phyloP scores from a whole-genome alignment of 2,329 filamentous ascomycete genomes.

The Fusarium oligoseptatum region DNA sequence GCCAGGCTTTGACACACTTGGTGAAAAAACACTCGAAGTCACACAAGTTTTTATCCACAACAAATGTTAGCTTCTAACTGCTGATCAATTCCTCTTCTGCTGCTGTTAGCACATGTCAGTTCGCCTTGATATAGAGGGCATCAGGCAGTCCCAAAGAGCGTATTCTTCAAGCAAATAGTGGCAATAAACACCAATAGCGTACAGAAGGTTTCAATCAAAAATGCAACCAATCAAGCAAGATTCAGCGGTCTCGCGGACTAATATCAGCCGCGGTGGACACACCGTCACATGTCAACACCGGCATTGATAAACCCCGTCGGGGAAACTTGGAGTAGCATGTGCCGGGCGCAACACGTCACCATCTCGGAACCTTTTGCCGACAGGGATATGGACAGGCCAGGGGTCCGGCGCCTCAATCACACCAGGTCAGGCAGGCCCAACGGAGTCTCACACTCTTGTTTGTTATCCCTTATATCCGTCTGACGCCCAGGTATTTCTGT shows the following conservation, averaged over 20 bases:
- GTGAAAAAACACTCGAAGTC: neutral
- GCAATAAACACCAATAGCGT: neutral
- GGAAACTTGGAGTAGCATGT: neutral
- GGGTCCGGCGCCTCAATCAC: neutral
- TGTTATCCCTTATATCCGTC: neutral
- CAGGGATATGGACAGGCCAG: neutral
- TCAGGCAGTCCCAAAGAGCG: neutral
- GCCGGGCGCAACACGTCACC: slow-evolving; percentile 3
- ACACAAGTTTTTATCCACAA: neutral
- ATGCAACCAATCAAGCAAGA: neutral
- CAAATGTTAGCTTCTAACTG: neutral
- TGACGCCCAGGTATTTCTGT: neutral
- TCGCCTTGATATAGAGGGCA: neutral
- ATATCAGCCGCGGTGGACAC: neutral
- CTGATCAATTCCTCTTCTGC: neutral
- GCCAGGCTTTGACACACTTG: neutral
- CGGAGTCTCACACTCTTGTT: neutral
- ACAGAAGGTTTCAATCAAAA: neutral
- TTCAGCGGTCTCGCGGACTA: neutral
- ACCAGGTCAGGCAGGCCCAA: neutral
- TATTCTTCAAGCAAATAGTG: neutral
- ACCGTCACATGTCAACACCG: neutral
- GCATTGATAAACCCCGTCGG: slow-evolving; percentile 5
- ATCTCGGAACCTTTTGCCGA: slow-evolving; percentile 6
- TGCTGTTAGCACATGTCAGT: neutral